Evolutionary conservation across 2,329 filamentous ascomycete genomes (phyloP).

Genomic region (Neonectria magnoliae): DNA sequence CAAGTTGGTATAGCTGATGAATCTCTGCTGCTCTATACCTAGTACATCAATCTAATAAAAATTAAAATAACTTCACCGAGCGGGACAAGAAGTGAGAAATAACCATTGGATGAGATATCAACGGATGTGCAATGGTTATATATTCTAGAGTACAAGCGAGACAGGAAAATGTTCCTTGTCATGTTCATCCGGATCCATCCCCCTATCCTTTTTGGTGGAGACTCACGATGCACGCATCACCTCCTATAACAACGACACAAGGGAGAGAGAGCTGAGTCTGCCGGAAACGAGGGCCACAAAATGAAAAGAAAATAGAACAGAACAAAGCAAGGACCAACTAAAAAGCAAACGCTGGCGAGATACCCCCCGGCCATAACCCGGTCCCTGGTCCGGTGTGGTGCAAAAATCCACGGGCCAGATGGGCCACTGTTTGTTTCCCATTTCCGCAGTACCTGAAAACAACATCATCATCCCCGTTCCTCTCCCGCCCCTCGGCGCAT

Average conservation of each 20-base stretch:
- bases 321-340: constrained; percentile 24
- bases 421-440: constrained; percentile 19
- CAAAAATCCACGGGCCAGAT: constrained; percentile 6
- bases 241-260: not conserved
- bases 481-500: constrained; percentile 3
- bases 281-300: constrained; percentile 28
- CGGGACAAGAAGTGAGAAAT: not conserved
- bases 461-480: constrained; percentile 21
- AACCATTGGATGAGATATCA: constrained; percentile 9
- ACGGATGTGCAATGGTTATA: constrained; percentile 32
- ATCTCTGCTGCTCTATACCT: constrained; percentile 34
- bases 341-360: constrained; percentile 37
- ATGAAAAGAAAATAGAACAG: constrained; percentile 23
- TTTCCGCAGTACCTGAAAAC: constrained; percentile 17
- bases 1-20: constrained; percentile 31
- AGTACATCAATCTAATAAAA: constrained; percentile 33
- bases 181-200: constrained; percentile 20
- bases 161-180: constrained; percentile 21
- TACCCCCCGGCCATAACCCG: constrained; percentile 27
- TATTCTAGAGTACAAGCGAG: constrained; percentile 41
- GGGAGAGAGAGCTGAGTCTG: constrained; percentile 19
- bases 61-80: constrained; percentile 10
- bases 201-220: constrained; percentile 18
- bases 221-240: constrained; percentile 15
- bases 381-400: constrained; percentile 7